These are phyloP conservation scores for Neodidymelliopsis sp. DNA, from an alignment of 2,329 filamentous ascomycete species.

Conservation along the genomic window DNA sequence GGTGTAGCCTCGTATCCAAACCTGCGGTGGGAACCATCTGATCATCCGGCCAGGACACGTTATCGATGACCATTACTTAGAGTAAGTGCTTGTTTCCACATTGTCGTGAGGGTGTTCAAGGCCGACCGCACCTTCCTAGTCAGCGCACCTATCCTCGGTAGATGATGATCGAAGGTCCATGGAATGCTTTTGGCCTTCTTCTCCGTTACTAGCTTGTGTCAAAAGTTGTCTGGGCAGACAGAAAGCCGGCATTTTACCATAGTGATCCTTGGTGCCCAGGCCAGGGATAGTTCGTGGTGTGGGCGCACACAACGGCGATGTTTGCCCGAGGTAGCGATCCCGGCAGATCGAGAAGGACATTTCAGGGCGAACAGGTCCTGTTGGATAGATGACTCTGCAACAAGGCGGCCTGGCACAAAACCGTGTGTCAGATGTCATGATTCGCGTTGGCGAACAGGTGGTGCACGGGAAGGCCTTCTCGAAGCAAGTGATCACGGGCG, in stretches of 20 bases:
- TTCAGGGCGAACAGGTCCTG: conserved; percentile 14
- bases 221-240: conserved; percentile 17
- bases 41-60: not conserved
- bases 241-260: conserved; percentile 15
- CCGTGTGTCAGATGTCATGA: conserved; percentile 23
- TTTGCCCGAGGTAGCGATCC: conserved; percentile 30
- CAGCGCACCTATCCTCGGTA: conserved; percentile 2
- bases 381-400: conserved; percentile 8
- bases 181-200: conserved; percentile 25
- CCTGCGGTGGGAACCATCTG: conserved; percentile 1
- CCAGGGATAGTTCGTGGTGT: conserved; percentile 23
- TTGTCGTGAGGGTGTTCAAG: conserved; percentile 3
- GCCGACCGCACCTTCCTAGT: conserved; percentile 9
- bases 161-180: conserved; percentile 13
- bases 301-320: conserved; percentile 23
- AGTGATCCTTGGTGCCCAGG: conserved; percentile 26
- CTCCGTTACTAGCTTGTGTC: conserved; percentile 24
- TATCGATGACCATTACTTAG: not conserved
- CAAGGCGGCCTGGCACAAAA: conserved; percentile 11
- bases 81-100: conserved; percentile 2
- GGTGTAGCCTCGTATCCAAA: not conserved
- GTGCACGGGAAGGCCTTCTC: conserved; percentile 32
- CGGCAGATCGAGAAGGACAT: conserved; percentile 29
- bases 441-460: conserved; percentile 33
- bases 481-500: conserved; percentile 29